phyloP scores from a whole-genome alignment of 352 stramenopile genomes.

The Globisporangium cylindrosporum region DNA sequence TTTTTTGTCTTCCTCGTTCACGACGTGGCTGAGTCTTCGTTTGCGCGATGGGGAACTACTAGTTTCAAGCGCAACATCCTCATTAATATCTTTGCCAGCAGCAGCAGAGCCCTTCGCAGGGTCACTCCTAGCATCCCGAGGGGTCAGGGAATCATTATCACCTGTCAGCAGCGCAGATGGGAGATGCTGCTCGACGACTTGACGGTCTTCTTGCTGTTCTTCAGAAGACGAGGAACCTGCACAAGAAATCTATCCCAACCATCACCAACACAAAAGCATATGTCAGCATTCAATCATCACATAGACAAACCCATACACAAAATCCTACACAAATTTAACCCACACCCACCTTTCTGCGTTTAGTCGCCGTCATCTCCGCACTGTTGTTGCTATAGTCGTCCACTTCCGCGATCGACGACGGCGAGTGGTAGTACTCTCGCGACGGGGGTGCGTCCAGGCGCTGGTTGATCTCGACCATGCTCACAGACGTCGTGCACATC shows the following conservation, averaged over 20 bases:
- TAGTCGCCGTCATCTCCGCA: neutral
- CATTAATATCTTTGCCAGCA: slow-evolving; percentile 72
- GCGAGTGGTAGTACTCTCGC: slow-evolving; percentile 43
- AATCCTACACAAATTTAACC: neutral
- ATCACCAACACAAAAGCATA: neutral
- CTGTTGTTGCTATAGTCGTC: slow-evolving; percentile 21
- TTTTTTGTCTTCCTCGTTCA: slow-evolving; percentile 17
- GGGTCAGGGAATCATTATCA: slow-evolving; percentile 38
- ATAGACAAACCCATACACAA: neutral
- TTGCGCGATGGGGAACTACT: slow-evolving; percentile 63
- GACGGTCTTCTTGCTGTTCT: neutral
- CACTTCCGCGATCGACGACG: slow-evolving; percentile 66
- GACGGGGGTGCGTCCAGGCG: slow-evolving; percentile 28
- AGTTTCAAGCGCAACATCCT: slow-evolving; percentile 58
- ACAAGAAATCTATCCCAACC: slow-evolving; percentile 10
- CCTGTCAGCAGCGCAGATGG: slow-evolving; percentile 13
- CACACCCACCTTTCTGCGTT: slow-evolving; percentile 33
- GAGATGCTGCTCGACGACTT: slow-evolving; percentile 4
- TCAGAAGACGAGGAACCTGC: slow-evolving; percentile 8
- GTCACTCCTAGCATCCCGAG: slow-evolving; percentile 35
- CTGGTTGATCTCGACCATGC: slow-evolving; percentile 24
- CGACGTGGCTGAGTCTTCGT: slow-evolving; percentile 44
- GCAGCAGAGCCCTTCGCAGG: slow-evolving; percentile 25
- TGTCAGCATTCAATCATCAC: neutral
- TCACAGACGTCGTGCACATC: slow-evolving; percentile 33